A percentile compares a stretch with the other conserved stretches of the same genome.
Evolutionary conservation across 352 stramenopile species (phyloP).

Genomic region (Stramenopiles sp.): DNA sequence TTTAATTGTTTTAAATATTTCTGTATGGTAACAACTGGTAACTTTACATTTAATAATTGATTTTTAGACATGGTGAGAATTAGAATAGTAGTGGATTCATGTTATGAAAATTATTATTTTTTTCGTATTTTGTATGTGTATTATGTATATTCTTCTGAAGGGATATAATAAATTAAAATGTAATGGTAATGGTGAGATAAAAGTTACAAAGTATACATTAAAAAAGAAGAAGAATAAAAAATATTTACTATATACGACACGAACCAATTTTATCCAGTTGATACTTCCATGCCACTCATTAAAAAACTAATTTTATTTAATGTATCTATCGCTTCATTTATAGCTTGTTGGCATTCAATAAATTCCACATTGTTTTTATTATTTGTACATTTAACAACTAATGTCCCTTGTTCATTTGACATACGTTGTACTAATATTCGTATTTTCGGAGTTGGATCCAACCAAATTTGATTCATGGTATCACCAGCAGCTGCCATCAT

Average conservation of each 20-base stretch:
- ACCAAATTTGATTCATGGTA: conserved; percentile 51
- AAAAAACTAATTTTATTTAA: conserved; percentile 38
- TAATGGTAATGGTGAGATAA: too few species aligned
- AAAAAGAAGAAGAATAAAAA: neutral
- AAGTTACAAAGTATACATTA: too few species aligned
- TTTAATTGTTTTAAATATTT: too few species aligned
- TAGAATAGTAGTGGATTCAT: too few species aligned
- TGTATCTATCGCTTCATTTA: conserved; percentile 49
- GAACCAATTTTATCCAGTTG: neutral
- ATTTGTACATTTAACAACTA: conserved; percentile 55
- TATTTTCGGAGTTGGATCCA: conserved; percentile 52
- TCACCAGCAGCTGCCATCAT: conserved; percentile 60
- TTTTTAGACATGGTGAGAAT: too few species aligned
- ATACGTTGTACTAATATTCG: conserved; percentile 61
- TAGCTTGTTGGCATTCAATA: conserved; percentile 39
- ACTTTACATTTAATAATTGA: too few species aligned
- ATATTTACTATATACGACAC: neutral
- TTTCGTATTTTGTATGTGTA: too few species aligned
- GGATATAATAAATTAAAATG: too few species aligned
- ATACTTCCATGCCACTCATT: conserved; percentile 6
- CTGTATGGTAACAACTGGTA: too few species aligned
- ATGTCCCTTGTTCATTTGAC: conserved; percentile 34
- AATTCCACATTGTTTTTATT: conserved; percentile 32
- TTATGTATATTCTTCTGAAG: too few species aligned
- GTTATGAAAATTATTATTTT: too few species aligned